Evolutionary conservation across 2,329 filamentous ascomycete genomes (phyloP).

Genomic region (Colletotrichum shisoi): DNA sequence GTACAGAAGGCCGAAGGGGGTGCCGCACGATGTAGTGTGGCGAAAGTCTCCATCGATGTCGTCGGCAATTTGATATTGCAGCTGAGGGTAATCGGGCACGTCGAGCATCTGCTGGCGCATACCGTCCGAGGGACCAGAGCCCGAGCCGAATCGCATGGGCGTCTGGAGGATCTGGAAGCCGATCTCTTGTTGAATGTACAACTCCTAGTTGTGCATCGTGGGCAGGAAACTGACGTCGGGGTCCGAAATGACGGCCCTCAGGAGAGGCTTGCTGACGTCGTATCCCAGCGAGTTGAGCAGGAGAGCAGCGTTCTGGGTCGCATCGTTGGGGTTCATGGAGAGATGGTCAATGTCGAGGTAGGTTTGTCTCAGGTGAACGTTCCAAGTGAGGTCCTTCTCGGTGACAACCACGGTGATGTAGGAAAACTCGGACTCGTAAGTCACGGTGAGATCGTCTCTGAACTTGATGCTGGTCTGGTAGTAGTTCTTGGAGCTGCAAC

Average conservation of each 20-base stretch:
- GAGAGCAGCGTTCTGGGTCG: slow-evolving; percentile 1
- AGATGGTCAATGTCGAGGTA: not conserved
- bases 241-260: slow-evolving; percentile 16
- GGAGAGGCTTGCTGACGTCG: slow-evolving; percentile 23
- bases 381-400: slow-evolving; percentile 32
- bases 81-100: not conserved
- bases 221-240: slow-evolving; percentile 8
- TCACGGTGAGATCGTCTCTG: slow-evolving; percentile 29
- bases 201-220: slow-evolving; percentile 22
- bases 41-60: not conserved
- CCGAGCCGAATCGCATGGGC: not conserved
- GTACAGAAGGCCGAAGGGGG: slow-evolving; percentile 24
- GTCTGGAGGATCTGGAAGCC: slow-evolving; percentile 12
- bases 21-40: slow-evolving; percentile 24
- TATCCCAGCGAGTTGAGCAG: slow-evolving; percentile 16
- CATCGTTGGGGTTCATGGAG: not conserved
- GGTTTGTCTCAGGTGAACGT: slow-evolving; percentile 29
- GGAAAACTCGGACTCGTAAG: slow-evolving; percentile 28
- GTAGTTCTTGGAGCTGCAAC: slow-evolving; percentile 14
- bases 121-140: not conserved
- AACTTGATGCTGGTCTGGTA: slow-evolving; percentile 27
- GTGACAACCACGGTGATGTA: slow-evolving; percentile 33
- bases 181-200: slow-evolving; percentile 27
- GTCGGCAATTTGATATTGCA: not conserved
- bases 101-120: slow-evolving; percentile 10